Conservation (phyloP, 768 basidiomycete genomes). For the Dacryopinax spathularia region DNA sequence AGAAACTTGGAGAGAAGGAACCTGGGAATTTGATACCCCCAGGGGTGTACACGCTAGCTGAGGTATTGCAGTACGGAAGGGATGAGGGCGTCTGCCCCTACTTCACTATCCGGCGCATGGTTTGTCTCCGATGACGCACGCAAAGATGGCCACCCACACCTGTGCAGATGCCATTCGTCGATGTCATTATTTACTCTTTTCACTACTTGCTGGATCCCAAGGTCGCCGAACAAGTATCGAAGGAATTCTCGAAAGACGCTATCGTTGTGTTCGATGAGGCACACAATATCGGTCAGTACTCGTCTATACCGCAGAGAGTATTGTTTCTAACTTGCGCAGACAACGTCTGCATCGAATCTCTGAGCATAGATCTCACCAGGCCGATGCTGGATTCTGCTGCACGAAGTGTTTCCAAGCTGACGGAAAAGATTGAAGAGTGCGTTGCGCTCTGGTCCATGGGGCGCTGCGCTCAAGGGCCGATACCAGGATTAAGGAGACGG, state of each 20-base stretch:
- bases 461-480: neutral
- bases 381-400: slow-evolving; percentile 95
- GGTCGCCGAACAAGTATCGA: slow-evolving; percentile 97
- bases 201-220: slow-evolving; percentile 98
- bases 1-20: slow-evolving; percentile 76
- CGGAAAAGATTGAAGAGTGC: slow-evolving; percentile 89
- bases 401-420: slow-evolving; percentile 69
- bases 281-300: slow-evolving; percentile 78
- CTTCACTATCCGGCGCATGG: slow-evolving; percentile 92
- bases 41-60: slow-evolving; percentile 89
- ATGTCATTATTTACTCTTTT: slow-evolving; percentile 96
- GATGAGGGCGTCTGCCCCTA: slow-evolving; percentile 85
- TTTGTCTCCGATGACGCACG: slow-evolving; percentile 24
- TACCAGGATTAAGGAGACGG: slow-evolving; percentile 77
- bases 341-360: slow-evolving; percentile 96
- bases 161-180: slow-evolving; percentile 79
- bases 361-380: slow-evolving; percentile 91
- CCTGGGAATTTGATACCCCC: slow-evolving; percentile 66
- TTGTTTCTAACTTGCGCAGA: slow-evolving; percentile 32
- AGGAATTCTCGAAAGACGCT: slow-evolving; percentile 91
- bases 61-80: slow-evolving; percentile 75
- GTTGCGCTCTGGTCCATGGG: slow-evolving; percentile 19
- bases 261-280: slow-evolving; percentile 99
- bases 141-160: neutral
- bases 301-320: neutral